Conservation (phyloP, 345 rosid genomes). For the Eutrema heterophyllum region DNA sequence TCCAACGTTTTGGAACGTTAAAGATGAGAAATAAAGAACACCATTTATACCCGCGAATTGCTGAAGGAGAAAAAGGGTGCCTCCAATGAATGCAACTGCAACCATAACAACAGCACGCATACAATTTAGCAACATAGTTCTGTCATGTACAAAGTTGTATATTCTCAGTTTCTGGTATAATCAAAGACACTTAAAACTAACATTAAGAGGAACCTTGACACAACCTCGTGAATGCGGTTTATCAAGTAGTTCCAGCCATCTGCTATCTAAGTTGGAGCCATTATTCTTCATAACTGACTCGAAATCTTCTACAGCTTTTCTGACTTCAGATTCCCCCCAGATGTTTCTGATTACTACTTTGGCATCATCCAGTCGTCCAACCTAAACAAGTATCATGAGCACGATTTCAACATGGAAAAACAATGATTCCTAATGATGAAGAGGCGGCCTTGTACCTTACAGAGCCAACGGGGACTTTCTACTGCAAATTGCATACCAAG, state of each 20-base stretch:
- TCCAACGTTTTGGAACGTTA: slow-evolving; percentile 72
- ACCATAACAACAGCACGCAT: slow-evolving; percentile 5
- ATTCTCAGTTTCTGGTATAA: not conserved
- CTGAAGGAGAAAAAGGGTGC: slow-evolving; percentile 63
- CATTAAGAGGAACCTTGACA: slow-evolving; percentile 39
- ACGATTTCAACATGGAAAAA: slow-evolving; percentile 7
- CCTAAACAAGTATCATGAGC: slow-evolving; percentile 32
- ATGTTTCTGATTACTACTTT: slow-evolving; percentile 45
- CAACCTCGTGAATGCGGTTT: slow-evolving; percentile 81
- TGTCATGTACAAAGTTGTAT: not conserved
- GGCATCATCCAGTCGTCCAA: slow-evolving; percentile 57
- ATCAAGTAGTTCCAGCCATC: slow-evolving; percentile 68
- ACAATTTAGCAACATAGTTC: too few species aligned
- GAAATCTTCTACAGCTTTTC: slow-evolving; percentile 51
- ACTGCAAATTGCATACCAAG: slow-evolving; percentile 78
- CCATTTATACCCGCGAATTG: slow-evolving; percentile 89
- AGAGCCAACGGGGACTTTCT: slow-evolving; percentile 87
- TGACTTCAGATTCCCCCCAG: slow-evolving; percentile 69
- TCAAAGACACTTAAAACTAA: not conserved
- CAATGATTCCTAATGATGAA: not conserved
- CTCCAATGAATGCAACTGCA: slow-evolving; percentile 73
- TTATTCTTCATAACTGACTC: slow-evolving; percentile 50
- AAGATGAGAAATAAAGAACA: slow-evolving; percentile 76
- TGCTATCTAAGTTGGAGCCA: slow-evolving; percentile 46
- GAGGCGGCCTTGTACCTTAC: slow-evolving; percentile 44